phyloP scores from a whole-genome alignment of 2,329 filamentous ascomycete species.

The Neophaeococcomyces aloes region DNA sequence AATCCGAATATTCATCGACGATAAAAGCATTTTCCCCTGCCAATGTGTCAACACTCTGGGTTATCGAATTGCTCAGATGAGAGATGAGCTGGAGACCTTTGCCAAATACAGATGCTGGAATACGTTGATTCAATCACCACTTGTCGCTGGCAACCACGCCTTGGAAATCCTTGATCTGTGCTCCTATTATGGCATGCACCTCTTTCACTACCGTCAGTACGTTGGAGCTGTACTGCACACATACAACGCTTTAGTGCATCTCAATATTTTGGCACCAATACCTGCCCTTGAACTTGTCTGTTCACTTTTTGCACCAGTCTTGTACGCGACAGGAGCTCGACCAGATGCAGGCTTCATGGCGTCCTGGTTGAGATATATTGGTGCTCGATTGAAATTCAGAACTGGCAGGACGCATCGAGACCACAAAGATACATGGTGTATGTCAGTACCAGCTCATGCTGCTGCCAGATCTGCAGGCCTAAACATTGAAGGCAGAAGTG shows the following conservation, averaged over 20 bases:
- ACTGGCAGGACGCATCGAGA: constrained; percentile 20
- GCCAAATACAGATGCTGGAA: constrained; percentile 21
- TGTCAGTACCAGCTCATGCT: constrained; percentile 22
- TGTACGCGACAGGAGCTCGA: constrained; percentile 21
- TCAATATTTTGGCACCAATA: constrained; percentile 18
- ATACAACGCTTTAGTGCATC: constrained; percentile 21
- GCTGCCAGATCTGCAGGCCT: constrained; percentile 23
- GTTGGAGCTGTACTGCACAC: constrained; percentile 23
- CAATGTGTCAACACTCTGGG: constrained; percentile 23
- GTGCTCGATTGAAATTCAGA: constrained; percentile 23
- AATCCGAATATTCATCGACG: constrained; percentile 15
- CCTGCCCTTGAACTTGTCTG: constrained; percentile 21
- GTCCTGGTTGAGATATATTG: constrained; percentile 22
- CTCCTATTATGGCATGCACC: constrained; percentile 23
- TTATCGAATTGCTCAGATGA: constrained; percentile 21
- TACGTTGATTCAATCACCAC: constrained; percentile 24
- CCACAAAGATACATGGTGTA: constrained; percentile 19
- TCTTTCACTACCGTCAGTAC: constrained; percentile 24
- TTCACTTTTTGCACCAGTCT: constrained; percentile 15
- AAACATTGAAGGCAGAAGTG: constrained; percentile 10
- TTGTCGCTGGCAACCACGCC: constrained; percentile 23
- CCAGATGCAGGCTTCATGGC: constrained; percentile 22
- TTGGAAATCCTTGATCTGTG: constrained; percentile 23
- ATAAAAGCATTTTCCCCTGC: constrained; percentile 23
- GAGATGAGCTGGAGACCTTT: constrained; percentile 19